phyloP scores from a whole-genome alignment of 1,284 basidiomycete species.

The Lentinus polychrous region DNA sequence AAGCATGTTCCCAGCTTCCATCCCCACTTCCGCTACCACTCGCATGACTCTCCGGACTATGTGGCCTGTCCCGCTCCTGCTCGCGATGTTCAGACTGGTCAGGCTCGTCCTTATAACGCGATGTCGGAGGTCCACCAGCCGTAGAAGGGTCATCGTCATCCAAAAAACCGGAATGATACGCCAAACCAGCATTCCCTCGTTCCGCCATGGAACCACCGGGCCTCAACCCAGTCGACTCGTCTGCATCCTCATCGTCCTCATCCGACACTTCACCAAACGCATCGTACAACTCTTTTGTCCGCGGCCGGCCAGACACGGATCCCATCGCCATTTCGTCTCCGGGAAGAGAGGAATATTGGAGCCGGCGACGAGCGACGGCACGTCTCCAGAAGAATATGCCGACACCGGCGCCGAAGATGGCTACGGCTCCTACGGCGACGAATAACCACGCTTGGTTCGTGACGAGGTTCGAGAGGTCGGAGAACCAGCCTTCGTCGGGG shows the following conservation, averaged over 20 bases:
- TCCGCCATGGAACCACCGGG: conserved; percentile 17
- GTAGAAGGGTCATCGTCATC: conserved; percentile 53
- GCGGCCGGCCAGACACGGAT: conserved; percentile 38
- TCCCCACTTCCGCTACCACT: conserved; percentile 46
- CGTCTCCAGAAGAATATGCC: conserved; percentile 71
- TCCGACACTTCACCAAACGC: conserved; percentile 85
- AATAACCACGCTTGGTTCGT: conserved; percentile 82
- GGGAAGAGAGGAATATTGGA: conserved; percentile 61
- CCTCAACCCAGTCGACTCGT: conserved; percentile 57
- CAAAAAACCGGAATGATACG: conserved; percentile 58
- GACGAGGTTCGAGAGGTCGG: conserved; percentile 72
- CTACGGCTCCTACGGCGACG: conserved; percentile 63
- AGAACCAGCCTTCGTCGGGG: conserved; percentile 83
- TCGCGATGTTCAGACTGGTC: conserved; percentile 20
- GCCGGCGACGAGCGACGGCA: conserved; percentile 40
- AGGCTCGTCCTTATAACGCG: conserved; percentile 56
- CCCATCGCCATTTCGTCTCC: conserved; percentile 76
- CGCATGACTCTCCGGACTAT: conserved; percentile 19
- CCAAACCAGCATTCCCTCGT: conserved; percentile 22
- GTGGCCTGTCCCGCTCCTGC: conserved; percentile 23
- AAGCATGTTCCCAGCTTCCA: conserved; percentile 72
- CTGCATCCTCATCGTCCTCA: conserved; percentile 63
- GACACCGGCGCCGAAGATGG: conserved; percentile 61
- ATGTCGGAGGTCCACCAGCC: conserved; percentile 27
- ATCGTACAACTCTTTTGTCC: conserved; percentile 84